Evolutionary conservation across 1,284 basidiomycete species (phyloP).

Genomic region (Neotropicomus parvogracilis): DNA sequence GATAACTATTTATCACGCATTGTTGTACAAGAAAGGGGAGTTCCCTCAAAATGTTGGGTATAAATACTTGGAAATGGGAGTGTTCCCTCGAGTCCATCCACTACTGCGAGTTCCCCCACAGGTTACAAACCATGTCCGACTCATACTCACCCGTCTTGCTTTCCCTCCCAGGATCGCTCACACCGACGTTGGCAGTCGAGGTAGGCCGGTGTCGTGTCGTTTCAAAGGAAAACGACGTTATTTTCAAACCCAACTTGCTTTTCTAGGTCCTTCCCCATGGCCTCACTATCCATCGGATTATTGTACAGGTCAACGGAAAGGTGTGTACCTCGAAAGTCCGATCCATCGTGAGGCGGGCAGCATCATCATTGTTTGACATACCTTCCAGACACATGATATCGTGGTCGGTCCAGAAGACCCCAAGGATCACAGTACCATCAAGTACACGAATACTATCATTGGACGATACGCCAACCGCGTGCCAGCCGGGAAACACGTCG

Average conservation of each 20-base stretch:
- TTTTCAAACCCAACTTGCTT: not conserved
- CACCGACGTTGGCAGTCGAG: constrained; percentile 58
- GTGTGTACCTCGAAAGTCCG: constrained; percentile 33
- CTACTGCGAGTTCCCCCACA: too few species aligned
- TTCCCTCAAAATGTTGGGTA: not conserved
- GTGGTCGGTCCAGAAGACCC: constrained; percentile 68
- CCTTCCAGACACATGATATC: constrained; percentile 62
- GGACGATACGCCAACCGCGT: constrained; percentile 72
- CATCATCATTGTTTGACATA: not conserved
- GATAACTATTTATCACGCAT: not conserved
- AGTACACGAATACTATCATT: constrained; percentile 70
- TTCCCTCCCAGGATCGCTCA: constrained; percentile 46
- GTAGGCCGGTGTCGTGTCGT: constrained; percentile 29
- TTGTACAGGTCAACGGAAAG: constrained; percentile 60
- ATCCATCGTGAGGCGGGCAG: not conserved
- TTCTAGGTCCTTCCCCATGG: constrained; percentile 60
- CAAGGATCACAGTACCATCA: constrained; percentile 52
- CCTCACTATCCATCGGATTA: constrained; percentile 61
- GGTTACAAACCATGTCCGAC: constrained; percentile 33
- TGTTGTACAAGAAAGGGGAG: too few species aligned
- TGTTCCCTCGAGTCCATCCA: too few species aligned
- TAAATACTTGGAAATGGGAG: not conserved
- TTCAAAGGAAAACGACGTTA: not conserved
- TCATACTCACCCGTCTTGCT: constrained; percentile 52
- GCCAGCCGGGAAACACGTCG: constrained; percentile 50